These are phyloP conservation scores for Fusarium sp. DNA, from an alignment of 2,329 filamentous ascomycete species.

Conservation along the genomic window DNA sequence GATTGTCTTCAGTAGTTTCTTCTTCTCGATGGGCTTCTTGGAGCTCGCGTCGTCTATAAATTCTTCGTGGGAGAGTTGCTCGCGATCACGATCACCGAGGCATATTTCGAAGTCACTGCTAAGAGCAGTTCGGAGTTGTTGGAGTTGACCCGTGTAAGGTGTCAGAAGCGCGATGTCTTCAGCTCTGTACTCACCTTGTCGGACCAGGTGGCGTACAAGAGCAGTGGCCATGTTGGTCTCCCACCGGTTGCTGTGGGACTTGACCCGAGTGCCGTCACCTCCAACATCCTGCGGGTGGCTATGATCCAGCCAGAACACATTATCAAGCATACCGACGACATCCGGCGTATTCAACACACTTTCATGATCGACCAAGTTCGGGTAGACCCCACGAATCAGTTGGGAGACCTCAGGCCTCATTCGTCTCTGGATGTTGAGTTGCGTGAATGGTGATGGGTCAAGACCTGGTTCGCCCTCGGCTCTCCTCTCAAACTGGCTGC, in stretches of 20 bases:
- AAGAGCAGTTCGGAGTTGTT: too few species aligned
- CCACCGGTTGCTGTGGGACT: conserved; percentile 65
- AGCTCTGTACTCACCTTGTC: conserved; percentile 69
- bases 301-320: conserved; percentile 73
- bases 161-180: conserved; percentile 78
- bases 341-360: too few species aligned
- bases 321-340: conserved; percentile 52
- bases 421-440: conserved; percentile 68
- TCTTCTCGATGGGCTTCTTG: too few species aligned
- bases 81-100: too few species aligned
- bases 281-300: conserved; percentile 55
- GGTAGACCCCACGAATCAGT: conserved; percentile 71
- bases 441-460: conserved; percentile 45
- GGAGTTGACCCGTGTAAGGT: conserved; percentile 67
- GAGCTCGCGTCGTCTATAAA: too few species aligned
- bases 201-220: conserved; percentile 72
- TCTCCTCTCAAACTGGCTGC: conserved; percentile 42
- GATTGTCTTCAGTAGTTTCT: too few species aligned
- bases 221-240: conserved; percentile 73
- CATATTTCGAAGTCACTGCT: too few species aligned
- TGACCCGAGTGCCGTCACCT: conserved; percentile 50
- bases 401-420: conserved; percentile 73
- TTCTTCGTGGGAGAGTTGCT: too few species aligned
- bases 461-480: conserved; percentile 42
- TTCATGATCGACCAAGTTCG: not conserved